phyloP scores from a whole-genome alignment of 2,329 filamentous ascomycete species.

The Neopestalotiopsis clavispora region DNA sequence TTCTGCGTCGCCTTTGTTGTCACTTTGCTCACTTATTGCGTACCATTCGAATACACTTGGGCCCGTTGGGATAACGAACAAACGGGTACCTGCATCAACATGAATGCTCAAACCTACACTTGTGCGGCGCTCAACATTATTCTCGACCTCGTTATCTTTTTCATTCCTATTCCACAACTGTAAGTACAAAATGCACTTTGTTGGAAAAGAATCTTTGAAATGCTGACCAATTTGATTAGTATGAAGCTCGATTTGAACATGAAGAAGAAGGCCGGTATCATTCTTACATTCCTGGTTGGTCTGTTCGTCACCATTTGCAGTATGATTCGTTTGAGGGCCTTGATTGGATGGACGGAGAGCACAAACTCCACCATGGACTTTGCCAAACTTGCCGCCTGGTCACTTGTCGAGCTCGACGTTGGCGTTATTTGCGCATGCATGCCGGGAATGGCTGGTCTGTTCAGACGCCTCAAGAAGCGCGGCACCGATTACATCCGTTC shows the following conservation, averaged over 20 bases:
- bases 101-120: constrained; percentile 20
- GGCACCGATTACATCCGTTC: constrained; percentile 25
- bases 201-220: background rate
- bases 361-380: constrained; percentile 19
- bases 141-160: constrained; percentile 22
- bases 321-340: constrained; percentile 17
- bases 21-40: constrained; percentile 25
- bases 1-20: constrained; percentile 26
- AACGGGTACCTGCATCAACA: constrained; percentile 21
- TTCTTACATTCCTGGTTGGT: constrained; percentile 33
- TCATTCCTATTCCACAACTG: constrained; percentile 21
- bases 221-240: constrained; percentile 12
- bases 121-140: constrained; percentile 19
- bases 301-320: constrained; percentile 25
- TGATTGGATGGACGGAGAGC: constrained; percentile 18
- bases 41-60: constrained; percentile 28
- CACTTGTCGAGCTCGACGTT: constrained; percentile 20
- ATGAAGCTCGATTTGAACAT: constrained; percentile 16
- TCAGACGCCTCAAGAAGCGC: constrained; percentile 22
- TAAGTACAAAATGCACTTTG: constrained; percentile 10
- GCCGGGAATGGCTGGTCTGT: constrained; percentile 21
- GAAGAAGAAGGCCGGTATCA: constrained; percentile 23
- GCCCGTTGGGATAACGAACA: constrained; percentile 24
- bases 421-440: constrained; percentile 22
- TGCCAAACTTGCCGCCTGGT: constrained; percentile 19